Percentiles rank a stretch among this genome's conserved stretches.
These are phyloP conservation scores for Stenogyne calaminthoides DNA, from an alignment of 305 asterid species.

Conservation along the genomic window DNA sequence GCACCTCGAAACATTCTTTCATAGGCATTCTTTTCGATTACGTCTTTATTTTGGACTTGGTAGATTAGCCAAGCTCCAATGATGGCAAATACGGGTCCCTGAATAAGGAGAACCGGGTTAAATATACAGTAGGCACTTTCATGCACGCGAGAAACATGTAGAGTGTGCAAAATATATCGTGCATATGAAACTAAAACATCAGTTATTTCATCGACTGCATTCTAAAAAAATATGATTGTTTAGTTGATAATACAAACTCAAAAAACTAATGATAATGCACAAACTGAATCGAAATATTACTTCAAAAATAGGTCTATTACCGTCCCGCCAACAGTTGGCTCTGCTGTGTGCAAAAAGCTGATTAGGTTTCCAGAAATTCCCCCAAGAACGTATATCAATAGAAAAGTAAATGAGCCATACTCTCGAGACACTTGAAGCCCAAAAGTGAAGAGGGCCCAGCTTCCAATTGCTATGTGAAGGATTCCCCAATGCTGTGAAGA, in stretches of 20 bases:
- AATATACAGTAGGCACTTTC: background rate
- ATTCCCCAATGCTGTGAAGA: slow-evolving; percentile 76
- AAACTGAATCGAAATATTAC: background rate
- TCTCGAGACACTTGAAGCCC: slow-evolving; percentile 61
- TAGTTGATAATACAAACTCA: background rate
- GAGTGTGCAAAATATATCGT: background rate
- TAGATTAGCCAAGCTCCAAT: slow-evolving; percentile 82
- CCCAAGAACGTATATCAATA: slow-evolving; percentile 74
- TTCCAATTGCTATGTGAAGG: slow-evolving; percentile 62
- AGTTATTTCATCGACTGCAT: background rate
- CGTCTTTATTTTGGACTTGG: slow-evolving; percentile 63
- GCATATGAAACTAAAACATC: background rate
- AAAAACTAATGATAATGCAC: slow-evolving; percentile 5
- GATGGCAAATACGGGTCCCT: slow-evolving; percentile 82
- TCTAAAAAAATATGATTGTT: background rate
- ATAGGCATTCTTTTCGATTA: slow-evolving; percentile 40
- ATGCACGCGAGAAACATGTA: background rate
- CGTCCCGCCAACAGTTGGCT: slow-evolving; percentile 83
- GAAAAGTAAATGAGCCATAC: slow-evolving; percentile 66
- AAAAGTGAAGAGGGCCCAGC: slow-evolving; percentile 71
- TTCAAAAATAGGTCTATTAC: slow-evolving; percentile 35
- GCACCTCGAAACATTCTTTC: slow-evolving; percentile 59
- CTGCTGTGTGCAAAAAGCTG: slow-evolving; percentile 81
- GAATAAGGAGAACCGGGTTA: slow-evolving; percentile 27
- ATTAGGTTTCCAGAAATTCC: slow-evolving; percentile 73